phyloP scores from a whole-genome alignment of 75 land plant genomes.

The Picea glauca region DNA sequence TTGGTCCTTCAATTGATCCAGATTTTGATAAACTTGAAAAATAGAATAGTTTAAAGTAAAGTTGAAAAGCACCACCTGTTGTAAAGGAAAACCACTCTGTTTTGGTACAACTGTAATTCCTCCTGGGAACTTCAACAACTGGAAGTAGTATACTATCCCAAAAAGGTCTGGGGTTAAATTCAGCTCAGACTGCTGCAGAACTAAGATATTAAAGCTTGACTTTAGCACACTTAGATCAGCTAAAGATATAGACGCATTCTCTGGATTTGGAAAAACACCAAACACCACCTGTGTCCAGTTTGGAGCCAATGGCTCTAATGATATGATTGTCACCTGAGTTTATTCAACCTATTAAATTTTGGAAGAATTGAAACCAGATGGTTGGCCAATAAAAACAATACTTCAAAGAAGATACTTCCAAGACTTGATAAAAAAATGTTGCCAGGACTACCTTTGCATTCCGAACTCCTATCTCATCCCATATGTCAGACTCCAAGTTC shows the following conservation, averaged over 20 bases:
- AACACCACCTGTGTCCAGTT: constrained; percentile 49
- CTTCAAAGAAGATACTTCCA: neutral
- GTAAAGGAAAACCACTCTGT: constrained; percentile 30
- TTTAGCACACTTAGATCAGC: constrained; percentile 42
- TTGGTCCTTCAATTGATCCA: constrained; percentile 34
- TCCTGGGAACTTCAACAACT: constrained; percentile 55
- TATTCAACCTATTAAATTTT: neutral
- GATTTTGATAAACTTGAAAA: constrained; percentile 25
- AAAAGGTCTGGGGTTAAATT: constrained; percentile 40
- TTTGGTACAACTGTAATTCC: constrained; percentile 49
- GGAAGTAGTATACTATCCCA: constrained; percentile 43
- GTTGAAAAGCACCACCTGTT: constrained; percentile 39
- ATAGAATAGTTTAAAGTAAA: constrained; percentile 55
- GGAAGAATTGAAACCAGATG: neutral
- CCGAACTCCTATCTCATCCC: constrained; percentile 32
- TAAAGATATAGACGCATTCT: constrained; percentile 28
- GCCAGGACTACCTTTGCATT: constrained; percentile 26
- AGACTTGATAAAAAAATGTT: neutral
- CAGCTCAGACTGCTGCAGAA: constrained; percentile 34
- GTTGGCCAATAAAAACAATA: neutral
- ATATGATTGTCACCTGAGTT: constrained; percentile 35
- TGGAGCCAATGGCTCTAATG: constrained; percentile 24
- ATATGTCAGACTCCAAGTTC: constrained; percentile 37
- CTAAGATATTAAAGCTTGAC: constrained; percentile 45
- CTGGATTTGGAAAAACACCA: constrained; percentile 44